Percentiles rank a stretch among this genome's conserved stretches.
These are phyloP conservation scores for Ganoderma multipileum DNA, from an alignment of 1,284 basidiomycete genomes.

Conservation along the genomic window DNA sequence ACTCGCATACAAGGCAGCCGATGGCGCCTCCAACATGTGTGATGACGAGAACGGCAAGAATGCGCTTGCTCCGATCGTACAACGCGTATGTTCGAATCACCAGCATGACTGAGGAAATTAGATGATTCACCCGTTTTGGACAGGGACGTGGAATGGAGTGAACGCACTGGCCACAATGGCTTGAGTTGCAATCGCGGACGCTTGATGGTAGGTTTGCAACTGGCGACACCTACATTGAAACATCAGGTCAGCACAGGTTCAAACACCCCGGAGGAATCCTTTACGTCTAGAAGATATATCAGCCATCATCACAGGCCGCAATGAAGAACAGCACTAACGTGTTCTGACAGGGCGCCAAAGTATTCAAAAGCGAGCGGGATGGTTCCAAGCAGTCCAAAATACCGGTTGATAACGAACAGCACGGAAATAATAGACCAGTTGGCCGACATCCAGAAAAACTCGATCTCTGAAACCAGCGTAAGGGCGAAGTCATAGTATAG, in stretches of 20 bases:
- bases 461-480: slow-evolving; percentile 26
- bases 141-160: not conserved
- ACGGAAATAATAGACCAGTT: slow-evolving; percentile 23
- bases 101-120: slow-evolving; percentile 19
- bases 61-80: slow-evolving; percentile 28
- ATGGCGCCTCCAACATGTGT: slow-evolving; percentile 22
- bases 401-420: slow-evolving; percentile 27
- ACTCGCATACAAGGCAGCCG: slow-evolving; percentile 19
- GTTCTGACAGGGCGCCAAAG: slow-evolving; percentile 19
- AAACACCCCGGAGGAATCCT: not conserved
- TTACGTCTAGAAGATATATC: not conserved
- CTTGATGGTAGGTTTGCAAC: slow-evolving; percentile 27
- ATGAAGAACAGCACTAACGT: slow-evolving; percentile 9
- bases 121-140: not conserved
- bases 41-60: slow-evolving; percentile 24
- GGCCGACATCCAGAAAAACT: slow-evolving; percentile 30
- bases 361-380: slow-evolving; percentile 27
- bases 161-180: slow-evolving; percentile 20
- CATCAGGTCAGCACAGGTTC: not conserved
- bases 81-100: slow-evolving; percentile 29
- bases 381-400: slow-evolving; percentile 24
- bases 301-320: not conserved
- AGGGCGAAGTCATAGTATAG: slow-evolving; percentile 33
- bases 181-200: slow-evolving; percentile 20
- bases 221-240: slow-evolving; percentile 19